A percentile compares a stretch with the other conserved stretches of the same genome.
Evolutionary conservation across 1,284 basidiomycete species (phyloP).

Genomic region (Tylopilus orsonianus): DNA sequence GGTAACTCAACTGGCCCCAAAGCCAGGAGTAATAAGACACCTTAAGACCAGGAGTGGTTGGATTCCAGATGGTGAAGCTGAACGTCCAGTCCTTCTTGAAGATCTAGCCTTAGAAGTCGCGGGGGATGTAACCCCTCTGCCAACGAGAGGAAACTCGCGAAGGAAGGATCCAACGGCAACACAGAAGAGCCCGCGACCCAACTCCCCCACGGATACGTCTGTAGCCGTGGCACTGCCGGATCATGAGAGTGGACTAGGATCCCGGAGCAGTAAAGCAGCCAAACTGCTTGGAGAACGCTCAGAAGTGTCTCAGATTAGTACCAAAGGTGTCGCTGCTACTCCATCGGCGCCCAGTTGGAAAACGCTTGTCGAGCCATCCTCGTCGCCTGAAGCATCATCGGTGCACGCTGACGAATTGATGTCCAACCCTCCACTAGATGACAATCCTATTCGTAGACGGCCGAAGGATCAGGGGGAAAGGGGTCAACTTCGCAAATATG

Average conservation of each 20-base stretch:
- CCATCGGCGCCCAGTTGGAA: constrained; percentile 26
- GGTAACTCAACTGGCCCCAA: constrained; percentile 24
- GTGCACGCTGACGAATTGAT: constrained; percentile 40
- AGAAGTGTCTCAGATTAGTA: not conserved
- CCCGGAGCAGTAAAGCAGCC: not conserved
- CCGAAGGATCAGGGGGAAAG: constrained; percentile 5
- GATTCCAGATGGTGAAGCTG: constrained; percentile 18
- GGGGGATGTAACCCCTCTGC: constrained; percentile 4
- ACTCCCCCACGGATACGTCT: constrained; percentile 12
- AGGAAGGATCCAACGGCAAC: not conserved
- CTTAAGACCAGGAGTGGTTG: constrained; percentile 40
- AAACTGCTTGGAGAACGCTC: constrained; percentile 6
- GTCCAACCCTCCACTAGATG: constrained; percentile 30
- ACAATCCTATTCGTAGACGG: not conserved
- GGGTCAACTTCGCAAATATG: constrained; percentile 1
- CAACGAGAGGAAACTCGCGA: constrained; percentile 4
- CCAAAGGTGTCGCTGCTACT: constrained; percentile 4
- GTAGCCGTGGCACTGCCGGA: constrained; percentile 3
- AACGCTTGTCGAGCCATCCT: constrained; percentile 21
- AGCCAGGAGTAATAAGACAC: constrained; percentile 33
- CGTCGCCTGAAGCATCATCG: constrained; percentile 24
- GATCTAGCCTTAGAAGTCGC: constrained; percentile 4
- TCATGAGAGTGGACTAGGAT: constrained; percentile 1
- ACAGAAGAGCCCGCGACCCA: constrained; percentile 18
- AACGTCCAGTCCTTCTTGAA: constrained; percentile 20